These are phyloP conservation scores for Pseudogymnoascus pannorum DNA, from an alignment of 2,329 filamentous ascomycete species.

Conservation along the genomic window DNA sequence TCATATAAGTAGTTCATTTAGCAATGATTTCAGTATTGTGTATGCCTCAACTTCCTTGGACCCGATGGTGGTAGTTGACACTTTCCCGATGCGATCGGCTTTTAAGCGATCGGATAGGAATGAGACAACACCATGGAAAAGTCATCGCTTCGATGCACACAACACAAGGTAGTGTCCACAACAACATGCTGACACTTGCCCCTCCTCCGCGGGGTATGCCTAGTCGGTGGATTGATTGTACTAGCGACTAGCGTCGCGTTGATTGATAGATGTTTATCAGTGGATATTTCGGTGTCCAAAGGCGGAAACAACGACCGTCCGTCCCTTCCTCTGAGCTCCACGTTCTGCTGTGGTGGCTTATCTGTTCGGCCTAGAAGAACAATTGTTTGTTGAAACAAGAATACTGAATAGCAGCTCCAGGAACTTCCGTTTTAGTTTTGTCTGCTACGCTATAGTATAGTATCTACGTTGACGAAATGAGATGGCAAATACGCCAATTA, in stretches of 20 bases:
- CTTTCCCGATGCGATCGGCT: conserved; percentile 5
- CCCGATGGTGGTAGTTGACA: neutral
- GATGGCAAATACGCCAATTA: neutral
- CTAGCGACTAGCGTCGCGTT: neutral
- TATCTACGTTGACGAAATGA: neutral
- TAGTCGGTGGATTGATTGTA: neutral
- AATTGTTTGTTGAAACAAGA: neutral
- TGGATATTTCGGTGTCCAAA: neutral
- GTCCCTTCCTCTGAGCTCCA: no score
- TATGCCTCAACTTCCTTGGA: neutral
- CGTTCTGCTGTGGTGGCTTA: no score
- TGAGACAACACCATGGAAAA: neutral
- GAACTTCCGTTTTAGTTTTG: neutral
- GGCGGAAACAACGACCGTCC: no score
- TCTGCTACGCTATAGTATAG: neutral
- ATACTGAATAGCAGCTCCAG: neutral
- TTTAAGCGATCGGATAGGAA: neutral
- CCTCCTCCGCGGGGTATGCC: neutral
- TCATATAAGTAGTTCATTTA: neutral
- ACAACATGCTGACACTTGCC: neutral
- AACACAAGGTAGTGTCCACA: neutral
- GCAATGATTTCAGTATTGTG: neutral
- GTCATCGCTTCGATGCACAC: neutral
- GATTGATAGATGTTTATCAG: neutral
- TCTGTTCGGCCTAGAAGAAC: no score